Conservation (phyloP, 148 eudicot genomes). For the Rhododendron mucronatum region DNA sequence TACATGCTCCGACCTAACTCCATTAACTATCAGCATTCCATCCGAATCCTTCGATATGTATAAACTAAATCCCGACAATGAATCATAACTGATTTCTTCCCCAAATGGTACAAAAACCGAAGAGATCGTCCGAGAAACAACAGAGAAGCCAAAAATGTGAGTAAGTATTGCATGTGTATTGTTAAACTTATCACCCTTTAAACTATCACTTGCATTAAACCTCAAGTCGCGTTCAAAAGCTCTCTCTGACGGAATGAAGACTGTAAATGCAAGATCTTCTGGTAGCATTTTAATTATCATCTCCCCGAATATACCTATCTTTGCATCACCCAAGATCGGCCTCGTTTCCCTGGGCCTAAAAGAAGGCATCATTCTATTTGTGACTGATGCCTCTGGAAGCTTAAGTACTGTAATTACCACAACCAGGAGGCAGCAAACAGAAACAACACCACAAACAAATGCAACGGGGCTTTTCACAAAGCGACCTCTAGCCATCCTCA, state of each 20-base stretch:
- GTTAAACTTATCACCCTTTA: constrained; percentile 28
- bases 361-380: constrained; percentile 1
- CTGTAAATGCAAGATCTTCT: constrained; percentile 65
- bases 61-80: constrained; percentile 56
- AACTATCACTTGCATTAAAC: constrained; percentile 35
- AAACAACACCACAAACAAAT: constrained; percentile 28
- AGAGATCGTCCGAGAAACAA: constrained; percentile 54
- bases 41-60: constrained; percentile 40
- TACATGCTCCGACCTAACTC: constrained; percentile 42
- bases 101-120: constrained; percentile 34
- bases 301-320: constrained; percentile 53
- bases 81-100: constrained; percentile 47
- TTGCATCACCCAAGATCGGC: background rate
- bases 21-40: constrained; percentile 58
- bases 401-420: constrained; percentile 34
- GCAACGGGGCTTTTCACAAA: constrained; percentile 31
- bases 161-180: constrained; percentile 63
- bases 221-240: constrained; percentile 64
- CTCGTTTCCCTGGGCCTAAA: constrained; percentile 6
- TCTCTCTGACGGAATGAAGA: constrained; percentile 64
- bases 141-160: constrained; percentile 68
- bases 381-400: constrained; percentile 40
- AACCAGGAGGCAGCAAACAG: constrained; percentile 39
- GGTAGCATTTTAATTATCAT: constrained; percentile 76
- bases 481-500: constrained; percentile 21